phyloP scores from a whole-genome alignment of 495 filamentous ascomycete species.

The Aspergillus campestris region DNA sequence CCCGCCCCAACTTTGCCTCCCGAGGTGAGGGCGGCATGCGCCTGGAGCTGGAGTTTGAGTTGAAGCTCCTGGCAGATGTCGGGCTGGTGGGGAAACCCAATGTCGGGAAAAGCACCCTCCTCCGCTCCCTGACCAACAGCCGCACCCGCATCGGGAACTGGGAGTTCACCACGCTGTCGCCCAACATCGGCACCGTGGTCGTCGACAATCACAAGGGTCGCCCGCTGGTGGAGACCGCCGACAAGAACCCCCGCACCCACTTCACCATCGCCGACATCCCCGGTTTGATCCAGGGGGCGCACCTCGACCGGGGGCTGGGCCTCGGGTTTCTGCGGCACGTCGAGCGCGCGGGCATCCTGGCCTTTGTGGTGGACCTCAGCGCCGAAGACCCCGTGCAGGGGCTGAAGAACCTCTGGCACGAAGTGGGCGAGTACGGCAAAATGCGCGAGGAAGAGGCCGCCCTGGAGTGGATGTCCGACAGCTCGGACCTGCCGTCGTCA shows the following conservation, averaged over 20 bases:
- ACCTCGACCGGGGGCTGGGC: constrained; percentile 85
- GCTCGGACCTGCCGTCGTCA: neutral
- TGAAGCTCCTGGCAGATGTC: constrained; percentile 91
- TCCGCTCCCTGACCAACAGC: constrained; percentile 77
- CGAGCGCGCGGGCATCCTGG: constrained; percentile 83
- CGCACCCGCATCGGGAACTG: constrained; percentile 84
- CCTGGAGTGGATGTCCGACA: constrained; percentile 14
- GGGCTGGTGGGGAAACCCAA: constrained; percentile 93
- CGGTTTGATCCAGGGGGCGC: constrained; percentile 80
- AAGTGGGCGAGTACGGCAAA: constrained; percentile 78
- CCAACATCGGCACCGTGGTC: constrained; percentile 91
- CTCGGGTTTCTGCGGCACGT: constrained; percentile 90
- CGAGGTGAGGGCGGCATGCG: constrained; percentile 71
- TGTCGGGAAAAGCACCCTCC: constrained; percentile 88
- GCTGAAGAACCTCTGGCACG: constrained; percentile 75
- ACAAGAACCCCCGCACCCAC: constrained; percentile 46
- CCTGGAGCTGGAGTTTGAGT: constrained; percentile 76
- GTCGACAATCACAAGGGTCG: constrained; percentile 75
- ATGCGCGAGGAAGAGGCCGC: constrained; percentile 50
- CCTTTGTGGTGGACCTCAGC: constrained; percentile 86
- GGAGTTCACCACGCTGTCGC: constrained; percentile 93
- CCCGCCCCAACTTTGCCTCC: constrained; percentile 77
- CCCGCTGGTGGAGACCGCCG: constrained; percentile 37
- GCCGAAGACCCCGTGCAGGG: constrained; percentile 68
- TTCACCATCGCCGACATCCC: constrained; percentile 97